These are phyloP conservation scores for Pseudoscleropodium purum DNA, from an alignment of 225 moss, liverwort and hornwort genomes.

Conservation along the genomic window DNA sequence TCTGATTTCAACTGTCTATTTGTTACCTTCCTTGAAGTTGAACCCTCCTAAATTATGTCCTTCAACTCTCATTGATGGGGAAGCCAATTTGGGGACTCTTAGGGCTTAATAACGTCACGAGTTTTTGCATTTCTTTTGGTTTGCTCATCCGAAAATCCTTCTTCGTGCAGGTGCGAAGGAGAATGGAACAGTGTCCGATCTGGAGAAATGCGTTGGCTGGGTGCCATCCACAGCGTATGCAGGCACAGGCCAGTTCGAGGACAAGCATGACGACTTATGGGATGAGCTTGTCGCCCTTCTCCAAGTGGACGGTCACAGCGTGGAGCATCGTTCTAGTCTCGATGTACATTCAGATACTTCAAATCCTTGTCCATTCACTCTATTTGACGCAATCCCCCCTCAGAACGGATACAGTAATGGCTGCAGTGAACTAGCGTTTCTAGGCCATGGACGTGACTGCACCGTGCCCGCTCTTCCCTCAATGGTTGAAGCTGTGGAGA, in stretches of 20 bases:
- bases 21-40: neutral
- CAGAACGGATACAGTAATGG: constrained; percentile 6
- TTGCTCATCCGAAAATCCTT: neutral
- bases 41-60: neutral
- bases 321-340: neutral
- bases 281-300: constrained; percentile 76
- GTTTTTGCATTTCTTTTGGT: neutral
- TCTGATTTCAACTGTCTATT: neutral
- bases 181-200: neutral
- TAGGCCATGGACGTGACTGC: constrained; percentile 1
- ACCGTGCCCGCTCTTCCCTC: constrained; percentile 16
- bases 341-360: neutral
- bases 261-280: constrained; percentile 45
- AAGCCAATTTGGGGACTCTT: neutral
- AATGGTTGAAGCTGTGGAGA: constrained; percentile 65
- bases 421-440: neutral
- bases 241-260: constrained; percentile 66
- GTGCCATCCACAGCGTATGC: constrained; percentile 33
- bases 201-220: constrained; percentile 35
- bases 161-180: constrained; percentile 15
- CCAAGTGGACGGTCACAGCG: constrained; percentile 14
- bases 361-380: constrained; percentile 31
- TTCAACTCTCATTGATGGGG: neutral
- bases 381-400: neutral
- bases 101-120: neutral